Conservation (phyloP, 225 moss, liverwort and hornwort genomes). For the Asterella californica region DNA sequence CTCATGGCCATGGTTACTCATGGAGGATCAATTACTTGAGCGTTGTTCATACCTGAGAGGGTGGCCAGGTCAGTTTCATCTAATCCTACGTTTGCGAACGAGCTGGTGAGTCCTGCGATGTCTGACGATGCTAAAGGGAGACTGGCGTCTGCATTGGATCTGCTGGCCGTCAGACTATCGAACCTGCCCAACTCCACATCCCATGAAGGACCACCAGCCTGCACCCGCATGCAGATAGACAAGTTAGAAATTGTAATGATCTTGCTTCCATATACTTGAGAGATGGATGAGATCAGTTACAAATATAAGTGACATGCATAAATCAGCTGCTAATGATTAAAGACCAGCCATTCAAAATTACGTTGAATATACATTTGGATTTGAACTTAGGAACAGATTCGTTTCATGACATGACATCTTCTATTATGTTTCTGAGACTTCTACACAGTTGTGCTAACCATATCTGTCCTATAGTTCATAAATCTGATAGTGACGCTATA, state of each 20-base stretch:
- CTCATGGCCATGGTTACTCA: neutral
- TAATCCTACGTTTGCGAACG: constrained; percentile 50
- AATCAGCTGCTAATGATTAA: too few relatives aligned
- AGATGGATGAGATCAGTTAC: too few relatives aligned
- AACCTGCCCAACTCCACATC: constrained; percentile 62
- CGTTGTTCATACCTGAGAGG: constrained; percentile 46
- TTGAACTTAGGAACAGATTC: too few relatives aligned
- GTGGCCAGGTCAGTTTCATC: constrained; percentile 54
- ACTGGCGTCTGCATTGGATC: constrained; percentile 30
- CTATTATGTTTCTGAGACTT: too few relatives aligned
- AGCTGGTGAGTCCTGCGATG: constrained; percentile 29
- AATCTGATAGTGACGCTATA: neutral
- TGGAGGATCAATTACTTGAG: too few relatives aligned
- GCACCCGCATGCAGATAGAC: neutral
- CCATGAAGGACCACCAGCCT: constrained; percentile 72
- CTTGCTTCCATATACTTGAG: too few relatives aligned
- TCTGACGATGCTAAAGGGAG: constrained; percentile 53
- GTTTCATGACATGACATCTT: too few relatives aligned
- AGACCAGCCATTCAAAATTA: too few relatives aligned
- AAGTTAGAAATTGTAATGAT: too few relatives aligned
- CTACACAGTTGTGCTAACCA: too few relatives aligned
- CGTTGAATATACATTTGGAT: too few relatives aligned
- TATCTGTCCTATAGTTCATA: neutral
- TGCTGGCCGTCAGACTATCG: constrained; percentile 56
- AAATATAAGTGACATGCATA: too few relatives aligned